Percentiles rank a stretch among this genome's conserved stretches.
Evolutionary conservation across 1,284 basidiomycete species (phyloP).

Genomic region (Athelia psychrophila): DNA sequence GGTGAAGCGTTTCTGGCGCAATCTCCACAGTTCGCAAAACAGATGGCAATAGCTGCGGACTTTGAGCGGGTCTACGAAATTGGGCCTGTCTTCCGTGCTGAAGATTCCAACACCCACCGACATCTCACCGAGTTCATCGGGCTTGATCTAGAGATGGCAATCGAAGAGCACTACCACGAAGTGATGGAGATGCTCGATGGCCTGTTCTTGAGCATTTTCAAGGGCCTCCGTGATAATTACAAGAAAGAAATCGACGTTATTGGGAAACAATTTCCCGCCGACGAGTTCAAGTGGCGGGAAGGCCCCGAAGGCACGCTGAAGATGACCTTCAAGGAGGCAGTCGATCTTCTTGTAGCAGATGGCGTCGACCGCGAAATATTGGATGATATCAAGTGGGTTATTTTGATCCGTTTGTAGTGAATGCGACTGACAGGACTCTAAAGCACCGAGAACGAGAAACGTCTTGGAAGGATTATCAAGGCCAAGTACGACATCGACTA

Average conservation of each 20-base stretch:
- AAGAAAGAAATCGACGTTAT: slow-evolving; percentile 81
- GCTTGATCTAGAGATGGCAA: slow-evolving; percentile 98
- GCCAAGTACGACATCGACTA: slow-evolving; percentile 96
- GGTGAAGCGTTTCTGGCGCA: slow-evolving; percentile 94
- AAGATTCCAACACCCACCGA: slow-evolving; percentile 95
- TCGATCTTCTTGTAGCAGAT: slow-evolving; percentile 82
- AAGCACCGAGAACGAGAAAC: slow-evolving; percentile 91
- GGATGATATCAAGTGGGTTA: slow-evolving; percentile 84
- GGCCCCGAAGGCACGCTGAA: slow-evolving; percentile 79
- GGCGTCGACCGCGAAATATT: slow-evolving; percentile 73
- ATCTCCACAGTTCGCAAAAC: slow-evolving; percentile 96
- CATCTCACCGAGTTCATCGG: slow-evolving; percentile 99
- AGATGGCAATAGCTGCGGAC: slow-evolving; percentile 99
- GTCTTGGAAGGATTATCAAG: slow-evolving; percentile 86
- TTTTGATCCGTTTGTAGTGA: background rate
- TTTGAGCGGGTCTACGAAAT: slow-evolving; percentile 99
- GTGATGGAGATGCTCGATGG: slow-evolving; percentile 86
- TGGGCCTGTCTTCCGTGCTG: slow-evolving; percentile 95
- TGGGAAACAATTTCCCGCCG: slow-evolving; percentile 85
- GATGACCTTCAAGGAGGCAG: slow-evolving; percentile 85
- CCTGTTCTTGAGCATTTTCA: slow-evolving; percentile 84
- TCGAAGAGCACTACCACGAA: slow-evolving; percentile 98
- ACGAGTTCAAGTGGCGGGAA: slow-evolving; percentile 87
- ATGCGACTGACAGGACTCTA: slow-evolving; percentile 5
- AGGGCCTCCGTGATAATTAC: slow-evolving; percentile 75